Percentiles rank a stretch among this genome's conserved stretches.
These are phyloP conservation scores for Parascedosporium putredinis DNA, from an alignment of 2,329 filamentous ascomycete genomes.

Conservation along the genomic window DNA sequence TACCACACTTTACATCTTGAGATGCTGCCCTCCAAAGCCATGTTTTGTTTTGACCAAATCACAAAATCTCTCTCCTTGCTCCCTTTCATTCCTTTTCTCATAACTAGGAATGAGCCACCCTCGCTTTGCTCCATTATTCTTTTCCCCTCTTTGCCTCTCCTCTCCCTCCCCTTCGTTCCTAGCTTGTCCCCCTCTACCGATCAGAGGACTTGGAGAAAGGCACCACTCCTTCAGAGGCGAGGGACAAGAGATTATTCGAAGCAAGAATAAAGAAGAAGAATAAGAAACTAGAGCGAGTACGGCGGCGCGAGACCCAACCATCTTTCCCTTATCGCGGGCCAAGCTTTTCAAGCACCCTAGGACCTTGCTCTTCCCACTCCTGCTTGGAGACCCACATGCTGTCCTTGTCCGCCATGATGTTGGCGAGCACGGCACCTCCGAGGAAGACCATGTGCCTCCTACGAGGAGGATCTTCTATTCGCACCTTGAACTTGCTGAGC, in stretches of 20 bases:
- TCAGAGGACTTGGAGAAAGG: too few species aligned
- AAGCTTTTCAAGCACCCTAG: constrained; percentile 78
- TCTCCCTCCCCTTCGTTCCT: not conserved
- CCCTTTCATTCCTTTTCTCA: too few species aligned
- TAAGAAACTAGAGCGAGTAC: too few species aligned
- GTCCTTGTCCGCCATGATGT: constrained; percentile 98
- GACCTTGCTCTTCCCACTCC: constrained; percentile 92
- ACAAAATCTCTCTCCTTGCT: too few species aligned
- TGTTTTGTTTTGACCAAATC: too few species aligned
- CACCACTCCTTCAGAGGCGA: too few species aligned
- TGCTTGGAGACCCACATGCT: constrained; percentile 98
- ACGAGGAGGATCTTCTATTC: constrained; percentile 94
- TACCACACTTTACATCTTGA: too few species aligned
- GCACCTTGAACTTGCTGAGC: constrained; percentile 97
- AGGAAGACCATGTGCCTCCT: constrained; percentile 99
- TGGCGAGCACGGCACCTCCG: constrained; percentile 89
- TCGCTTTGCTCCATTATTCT: not conserved
- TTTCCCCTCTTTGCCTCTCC: not conserved
- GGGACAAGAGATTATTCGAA: too few species aligned
- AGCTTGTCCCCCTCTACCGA: not conserved
- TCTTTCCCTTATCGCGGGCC: constrained; percentile 63
- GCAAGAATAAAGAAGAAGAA: too few species aligned
- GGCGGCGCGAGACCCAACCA: too few species aligned
- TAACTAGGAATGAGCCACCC: too few species aligned
- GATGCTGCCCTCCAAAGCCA: too few species aligned